Conservation (phyloP, 495 filamentous ascomycete genomes). For the Talaromyces liani region DNA sequence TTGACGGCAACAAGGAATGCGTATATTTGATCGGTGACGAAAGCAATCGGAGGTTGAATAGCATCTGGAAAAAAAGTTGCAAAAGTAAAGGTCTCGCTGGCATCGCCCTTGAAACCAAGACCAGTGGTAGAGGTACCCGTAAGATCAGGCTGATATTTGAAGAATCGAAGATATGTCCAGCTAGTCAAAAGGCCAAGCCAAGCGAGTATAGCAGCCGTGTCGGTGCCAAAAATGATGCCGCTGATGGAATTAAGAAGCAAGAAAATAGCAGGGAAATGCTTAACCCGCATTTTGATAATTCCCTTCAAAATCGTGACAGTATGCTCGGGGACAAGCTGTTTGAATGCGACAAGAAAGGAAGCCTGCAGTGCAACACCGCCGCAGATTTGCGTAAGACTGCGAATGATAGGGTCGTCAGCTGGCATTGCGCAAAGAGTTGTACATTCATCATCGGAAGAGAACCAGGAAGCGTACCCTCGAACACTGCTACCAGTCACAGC, state of each 20-base stretch:
- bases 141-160: conserved; percentile 66
- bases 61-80: conserved; percentile 91
- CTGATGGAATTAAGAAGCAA: conserved; percentile 69
- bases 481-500: conserved; percentile 57
- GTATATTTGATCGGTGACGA: conserved; percentile 68
- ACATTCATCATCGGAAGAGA: conserved; percentile 15
- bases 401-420: conserved; percentile 16
- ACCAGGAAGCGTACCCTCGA: conserved; percentile 53
- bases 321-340: conserved; percentile 95
- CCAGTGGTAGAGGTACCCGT: conserved; percentile 46
- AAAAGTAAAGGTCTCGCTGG: conserved; percentile 91
- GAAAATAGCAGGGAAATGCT: conserved; percentile 89
- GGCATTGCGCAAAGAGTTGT: conserved; percentile 21
- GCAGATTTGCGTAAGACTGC: conserved; percentile 68
- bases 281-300: conserved; percentile 81
- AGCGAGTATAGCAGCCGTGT: conserved; percentile 73
- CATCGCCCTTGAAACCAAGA: conserved; percentile 64
- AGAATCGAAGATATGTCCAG: conserved; percentile 97
- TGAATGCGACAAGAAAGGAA: conserved; percentile 94
- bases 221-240: conserved; percentile 74
- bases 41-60: conserved; percentile 67
- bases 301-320: conserved; percentile 91
- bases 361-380: conserved; percentile 86
- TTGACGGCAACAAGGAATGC: conserved; percentile 61
- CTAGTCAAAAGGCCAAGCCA: conserved; percentile 76